Base-by-base conservation (phyloP, 805 yeast genomes). In the Pachysolen tannophilus region DNA sequence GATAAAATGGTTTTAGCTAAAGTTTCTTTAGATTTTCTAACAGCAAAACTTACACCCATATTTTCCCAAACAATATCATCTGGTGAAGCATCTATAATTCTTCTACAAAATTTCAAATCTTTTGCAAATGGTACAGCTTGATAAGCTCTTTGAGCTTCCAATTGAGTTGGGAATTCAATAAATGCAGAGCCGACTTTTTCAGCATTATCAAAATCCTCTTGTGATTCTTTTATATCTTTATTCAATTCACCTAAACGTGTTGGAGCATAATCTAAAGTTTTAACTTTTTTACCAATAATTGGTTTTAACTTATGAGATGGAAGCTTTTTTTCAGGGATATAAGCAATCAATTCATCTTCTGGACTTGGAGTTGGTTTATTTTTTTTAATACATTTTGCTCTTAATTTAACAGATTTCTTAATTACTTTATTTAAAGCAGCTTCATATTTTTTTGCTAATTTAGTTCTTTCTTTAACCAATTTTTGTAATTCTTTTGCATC, bases 41-140 rank as follows among this genome's bases (percentile, higher is more conserved):
- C 69, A 42, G 61, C 60, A 55, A 75, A 68, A 8, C 73, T 61
- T 48, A 78, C 58, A 19, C 78, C 65, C 47, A 84, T 60, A 53
- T 85, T 88, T 28, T 67, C 68, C 97, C 97, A 90, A 46, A 82
- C 63, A 31, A 90, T 67, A 48, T 90, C 97, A 28, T 75, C 80
- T 6, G 97, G 96, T 8, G 82, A 63, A 33, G 77, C 63, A 20
- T 86, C 86, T 35, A 76, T 75, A 46, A 63, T 59, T 39, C 75
- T 61, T 41, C 70, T 68, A 52, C 53, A 71, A 43, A 44, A 53
- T 49, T 58, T 67, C 42, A 65, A 62, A 51, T 63, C 52, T 50
- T 65, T 43, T 47, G 63, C 69, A 44, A 69, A 72, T 24, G 81
- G 79, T 43, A 81, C 59, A n/a, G 85, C 78, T 61, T 90, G 97